Percentiles rank a stretch among this genome's conserved stretches.
phyloP scores from a whole-genome alignment of 1,284 basidiomycete species.

The Malassezia vespertilionis region DNA sequence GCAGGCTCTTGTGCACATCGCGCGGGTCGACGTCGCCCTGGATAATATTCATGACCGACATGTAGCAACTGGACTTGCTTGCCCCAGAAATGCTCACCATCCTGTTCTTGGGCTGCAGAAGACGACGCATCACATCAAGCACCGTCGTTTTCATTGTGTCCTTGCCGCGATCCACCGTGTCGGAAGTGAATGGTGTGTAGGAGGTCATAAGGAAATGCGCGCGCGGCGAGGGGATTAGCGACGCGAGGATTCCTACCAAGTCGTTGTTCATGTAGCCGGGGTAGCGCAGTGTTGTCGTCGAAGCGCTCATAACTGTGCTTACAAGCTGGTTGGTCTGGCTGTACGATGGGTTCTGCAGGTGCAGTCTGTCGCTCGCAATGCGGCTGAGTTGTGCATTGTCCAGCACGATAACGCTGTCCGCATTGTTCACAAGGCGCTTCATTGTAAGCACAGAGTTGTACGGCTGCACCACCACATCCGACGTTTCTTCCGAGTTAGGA shows the following conservation, averaged over 20 bases:
- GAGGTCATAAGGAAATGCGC: constrained; percentile 99
- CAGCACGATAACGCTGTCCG: constrained; percentile 91
- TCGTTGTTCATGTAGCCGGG: constrained; percentile 99
- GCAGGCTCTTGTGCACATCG: constrained; percentile 92
- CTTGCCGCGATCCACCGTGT: constrained; percentile 50
- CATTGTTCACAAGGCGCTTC: constrained; percentile 87
- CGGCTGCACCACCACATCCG: constrained; percentile 64
- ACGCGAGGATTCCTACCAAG: constrained; percentile 80
- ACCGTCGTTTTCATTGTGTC: constrained; percentile 51
- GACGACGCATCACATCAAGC: constrained; percentile 92
- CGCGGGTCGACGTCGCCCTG: constrained; percentile 93
- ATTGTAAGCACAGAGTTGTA: constrained; percentile 92
- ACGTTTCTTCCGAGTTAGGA: constrained; percentile 57
- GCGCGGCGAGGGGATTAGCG: constrained; percentile 92
- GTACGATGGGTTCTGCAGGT: constrained; percentile 80
- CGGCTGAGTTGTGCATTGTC: constrained; percentile 89
- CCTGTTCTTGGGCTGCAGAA: constrained; percentile 94
- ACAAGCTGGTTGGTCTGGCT: constrained; percentile 52
- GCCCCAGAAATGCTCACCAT: constrained; percentile 74
- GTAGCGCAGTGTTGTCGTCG: constrained; percentile 91
- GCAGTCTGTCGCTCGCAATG: constrained; percentile 80
- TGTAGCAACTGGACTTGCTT: constrained; percentile 55
- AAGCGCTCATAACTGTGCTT: constrained; percentile 56
- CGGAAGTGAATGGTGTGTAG: constrained; percentile 95
- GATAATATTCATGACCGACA: constrained; percentile 96